A percentile compares a stretch with the other conserved stretches of the same genome.
phyloP scores from a whole-genome alignment of 495 filamentous ascomycete genomes.

The Neurospora sp. region DNA sequence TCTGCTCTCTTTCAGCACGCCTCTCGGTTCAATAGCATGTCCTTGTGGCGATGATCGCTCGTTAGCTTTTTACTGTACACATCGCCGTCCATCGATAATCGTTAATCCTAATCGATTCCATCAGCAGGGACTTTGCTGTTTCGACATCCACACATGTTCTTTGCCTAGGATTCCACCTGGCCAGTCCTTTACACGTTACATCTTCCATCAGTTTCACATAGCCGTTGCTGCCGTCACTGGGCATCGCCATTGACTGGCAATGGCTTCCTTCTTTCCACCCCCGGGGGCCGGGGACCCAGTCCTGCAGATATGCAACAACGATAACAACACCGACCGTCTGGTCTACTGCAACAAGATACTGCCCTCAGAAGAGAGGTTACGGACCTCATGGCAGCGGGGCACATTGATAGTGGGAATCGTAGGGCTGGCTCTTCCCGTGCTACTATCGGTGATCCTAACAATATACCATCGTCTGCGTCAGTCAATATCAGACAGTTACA shows the following conservation, averaged over 20 bases:
- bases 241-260: neutral
- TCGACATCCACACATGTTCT: neutral
- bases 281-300: slow-evolving; percentile 16
- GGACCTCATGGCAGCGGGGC: slow-evolving; percentile 10
- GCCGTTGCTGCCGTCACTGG: neutral
- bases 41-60: neutral
- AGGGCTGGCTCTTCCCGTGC: slow-evolving; percentile 8
- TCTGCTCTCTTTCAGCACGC: neutral
- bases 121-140: neutral
- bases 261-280: slow-evolving; percentile 20
- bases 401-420: slow-evolving; percentile 7
- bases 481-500: neutral
- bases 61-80: neutral
- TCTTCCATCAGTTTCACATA: neutral
- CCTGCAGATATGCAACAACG: slow-evolving; percentile 7
- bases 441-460: neutral
- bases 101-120: neutral
- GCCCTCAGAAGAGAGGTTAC: slow-evolving; percentile 3
- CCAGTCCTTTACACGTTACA: neutral
- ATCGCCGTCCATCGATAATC: neutral
- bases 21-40: neutral
- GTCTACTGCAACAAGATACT: slow-evolving; percentile 18
- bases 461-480: neutral
- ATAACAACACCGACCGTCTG: neutral
- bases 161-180: neutral